Base-by-base conservation (phyloP, 1,139 yeast species). In the Blastobotrys persicus region DNA sequence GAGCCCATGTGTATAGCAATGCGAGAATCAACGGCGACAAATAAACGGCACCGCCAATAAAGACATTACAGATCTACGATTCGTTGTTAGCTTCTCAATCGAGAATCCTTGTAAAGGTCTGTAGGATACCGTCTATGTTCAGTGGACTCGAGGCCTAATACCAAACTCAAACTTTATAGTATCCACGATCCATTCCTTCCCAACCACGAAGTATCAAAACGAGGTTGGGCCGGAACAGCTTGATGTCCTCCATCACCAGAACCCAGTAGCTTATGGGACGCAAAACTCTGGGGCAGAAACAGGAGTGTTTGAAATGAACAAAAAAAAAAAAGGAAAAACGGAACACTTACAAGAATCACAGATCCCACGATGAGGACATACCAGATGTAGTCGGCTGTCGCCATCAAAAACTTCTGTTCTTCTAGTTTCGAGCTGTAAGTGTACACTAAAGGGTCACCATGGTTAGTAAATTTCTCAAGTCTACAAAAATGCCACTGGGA, bases 1-100 rank as follows among this genome's bases (percentile, higher is more conserved):
- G 74, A 7, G 70, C 65, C 67, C 70, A 61, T 2, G 72, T 68
- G 51, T 69, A 70, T 1, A 66, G 53, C 47, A 71, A 45, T 2
- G 73, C 71, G 46, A 61, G 49, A 28, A 23, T 31, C 32, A 49
- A 26, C 18, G 45, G 39, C 5, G 33, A 12, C 17, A 34, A 13
- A 20, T 42, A 46, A n/a, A 23, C 20, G 14, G 13, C 13, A 2
- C 44, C 44, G 44, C 40, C 39, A 16, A 12, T 12, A 23, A n/a
- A n/a, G 19, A 11, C 13, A 17, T 35, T 40, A 20, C 31, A 11
- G 39, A n/a, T 31, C 40, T 38, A 28, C 35, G 32, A 37, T 11
- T 9, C n/a, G 34, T 28, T 17, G 28, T 17, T 14, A 14, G 20
- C 34, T n/a, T 33, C 17, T 14, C 18, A 28, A 16, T 26, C 19